Conservation (phyloP, 1,284 basidiomycete genomes). For the Puccinia horiana region DNA sequence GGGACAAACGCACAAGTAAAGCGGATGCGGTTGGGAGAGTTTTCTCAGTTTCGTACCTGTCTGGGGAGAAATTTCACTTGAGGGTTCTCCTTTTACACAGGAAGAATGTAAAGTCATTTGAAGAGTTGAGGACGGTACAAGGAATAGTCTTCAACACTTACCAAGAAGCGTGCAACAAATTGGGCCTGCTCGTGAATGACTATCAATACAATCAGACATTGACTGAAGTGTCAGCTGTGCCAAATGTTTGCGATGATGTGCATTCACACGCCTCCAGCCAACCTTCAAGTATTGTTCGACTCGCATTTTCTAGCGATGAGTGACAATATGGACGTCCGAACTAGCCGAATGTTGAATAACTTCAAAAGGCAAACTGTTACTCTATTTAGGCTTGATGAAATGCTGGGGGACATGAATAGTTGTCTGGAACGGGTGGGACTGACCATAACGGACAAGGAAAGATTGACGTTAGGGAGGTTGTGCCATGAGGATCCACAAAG, state of each 20-base stretch:
- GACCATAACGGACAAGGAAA: constrained; percentile 58
- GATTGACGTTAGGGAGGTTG: no score
- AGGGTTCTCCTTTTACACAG: constrained; percentile 59
- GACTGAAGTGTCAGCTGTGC: constrained; percentile 60
- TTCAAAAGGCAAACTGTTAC: no score
- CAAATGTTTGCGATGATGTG: constrained; percentile 62
- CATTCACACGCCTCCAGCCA: constrained; percentile 56
- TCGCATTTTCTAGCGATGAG: constrained; percentile 59
- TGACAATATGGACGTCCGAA: no score
- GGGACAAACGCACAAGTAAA: constrained; percentile 53
- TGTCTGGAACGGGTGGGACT: constrained; percentile 56
- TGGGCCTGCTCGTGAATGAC: constrained; percentile 58
- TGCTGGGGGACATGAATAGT: no score
- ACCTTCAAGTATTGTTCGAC: constrained; percentile 60
- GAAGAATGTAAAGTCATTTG: constrained; percentile 59
- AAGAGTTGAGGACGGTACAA: constrained; percentile 57
- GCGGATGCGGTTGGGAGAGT: constrained; percentile 60
- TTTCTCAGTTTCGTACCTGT: constrained; percentile 58
- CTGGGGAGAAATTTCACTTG: constrained; percentile 61
- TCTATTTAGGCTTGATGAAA: no score
- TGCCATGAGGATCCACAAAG: no score
- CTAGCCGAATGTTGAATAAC: constrained; percentile 2
- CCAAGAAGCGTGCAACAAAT: constrained; percentile 60
- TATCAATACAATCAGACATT: constrained; percentile 62
- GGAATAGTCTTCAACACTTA: constrained; percentile 56